These are phyloP conservation scores for Bacidia gigantensis DNA, from an alignment of 495 filamentous ascomycete genomes.

Conservation along the genomic window DNA sequence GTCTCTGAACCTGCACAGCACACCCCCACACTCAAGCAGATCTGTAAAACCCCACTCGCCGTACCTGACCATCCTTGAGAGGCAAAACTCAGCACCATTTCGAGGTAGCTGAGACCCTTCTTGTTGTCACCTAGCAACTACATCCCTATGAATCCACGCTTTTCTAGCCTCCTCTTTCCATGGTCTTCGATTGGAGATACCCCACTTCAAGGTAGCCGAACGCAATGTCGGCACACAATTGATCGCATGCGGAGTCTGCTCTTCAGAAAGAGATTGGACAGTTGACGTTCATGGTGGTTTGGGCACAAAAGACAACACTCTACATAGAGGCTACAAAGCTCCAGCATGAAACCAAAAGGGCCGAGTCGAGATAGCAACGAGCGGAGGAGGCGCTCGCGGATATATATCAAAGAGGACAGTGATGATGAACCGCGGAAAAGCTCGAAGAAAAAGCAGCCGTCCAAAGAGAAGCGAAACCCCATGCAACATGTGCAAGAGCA, in stretches of 20 bases:
- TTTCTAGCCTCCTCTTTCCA: not conserved
- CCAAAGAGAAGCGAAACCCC: slow-evolving; percentile 37
- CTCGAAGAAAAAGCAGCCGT: slow-evolving; percentile 40
- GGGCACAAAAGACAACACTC: not conserved
- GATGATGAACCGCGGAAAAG: slow-evolving; percentile 30
- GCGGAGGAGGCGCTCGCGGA: slow-evolving; percentile 15
- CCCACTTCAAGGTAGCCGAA: not conserved
- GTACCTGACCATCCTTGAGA: too few species aligned
- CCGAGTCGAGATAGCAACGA: slow-evolving; percentile 14
- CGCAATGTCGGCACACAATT: not conserved
- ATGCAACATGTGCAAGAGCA: slow-evolving; percentile 28
- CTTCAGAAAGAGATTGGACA: not conserved
- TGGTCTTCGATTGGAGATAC: not conserved
- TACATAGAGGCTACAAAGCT: not conserved
- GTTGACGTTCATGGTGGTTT: not conserved
- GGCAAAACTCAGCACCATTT: too few species aligned
- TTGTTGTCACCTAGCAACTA: too few species aligned
- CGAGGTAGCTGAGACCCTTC: too few species aligned
- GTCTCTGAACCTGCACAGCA: too few species aligned
- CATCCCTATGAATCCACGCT: not conserved
- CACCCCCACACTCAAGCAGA: too few species aligned
- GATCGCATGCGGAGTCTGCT: not conserved
- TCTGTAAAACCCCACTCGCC: too few species aligned
- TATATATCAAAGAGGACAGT: slow-evolving; percentile 14
- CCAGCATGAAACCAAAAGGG: not conserved